These are phyloP conservation scores for Moesziomyces globuligerus DNA, from an alignment of 1,284 basidiomycete genomes.

Conservation along the genomic window DNA sequence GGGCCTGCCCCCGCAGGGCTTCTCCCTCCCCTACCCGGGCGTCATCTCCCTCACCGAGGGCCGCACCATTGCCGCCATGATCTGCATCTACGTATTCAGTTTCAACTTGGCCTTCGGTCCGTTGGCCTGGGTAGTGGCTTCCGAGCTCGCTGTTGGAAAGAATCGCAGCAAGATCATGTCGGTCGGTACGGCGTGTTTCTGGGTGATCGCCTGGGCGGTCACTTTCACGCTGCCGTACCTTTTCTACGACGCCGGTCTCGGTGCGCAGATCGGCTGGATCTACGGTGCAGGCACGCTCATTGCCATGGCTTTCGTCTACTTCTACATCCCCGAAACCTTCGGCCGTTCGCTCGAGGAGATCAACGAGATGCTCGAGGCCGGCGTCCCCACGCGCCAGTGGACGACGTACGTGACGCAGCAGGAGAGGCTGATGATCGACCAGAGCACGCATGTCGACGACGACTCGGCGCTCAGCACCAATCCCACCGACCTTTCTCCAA, in stretches of 20 bases:
- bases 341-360: slow-evolving; percentile 61
- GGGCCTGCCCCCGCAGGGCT: slow-evolving; percentile 47
- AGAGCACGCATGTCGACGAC: slow-evolving; percentile 28
- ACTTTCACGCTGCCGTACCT: slow-evolving; percentile 64
- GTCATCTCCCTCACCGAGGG: slow-evolving; percentile 54
- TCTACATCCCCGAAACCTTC: slow-evolving; percentile 67
- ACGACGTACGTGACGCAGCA: slow-evolving; percentile 42
- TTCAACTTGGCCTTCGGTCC: slow-evolving; percentile 71
- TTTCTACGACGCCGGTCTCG: slow-evolving; percentile 67
- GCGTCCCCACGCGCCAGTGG: slow-evolving; percentile 56
- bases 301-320: slow-evolving; percentile 69
- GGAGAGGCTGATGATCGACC: slow-evolving; percentile 37
- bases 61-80: slow-evolving; percentile 69
- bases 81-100: slow-evolving; percentile 69
- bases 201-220: slow-evolving; percentile 69
- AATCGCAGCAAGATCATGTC: slow-evolving; percentile 70
- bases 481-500: slow-evolving; percentile 26
- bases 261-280: slow-evolving; percentile 68
- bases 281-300: slow-evolving; percentile 67
- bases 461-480: slow-evolving; percentile 20
- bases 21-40: slow-evolving; percentile 42
- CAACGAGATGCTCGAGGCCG: slow-evolving; percentile 58
- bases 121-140: slow-evolving; percentile 68
- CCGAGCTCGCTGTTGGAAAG: slow-evolving; percentile 68
- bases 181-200: slow-evolving; percentile 70